Base-by-base conservation (phyloP, 1,284 basidiomycete genomes). In the Stygiomarasmius scandens region DNA sequence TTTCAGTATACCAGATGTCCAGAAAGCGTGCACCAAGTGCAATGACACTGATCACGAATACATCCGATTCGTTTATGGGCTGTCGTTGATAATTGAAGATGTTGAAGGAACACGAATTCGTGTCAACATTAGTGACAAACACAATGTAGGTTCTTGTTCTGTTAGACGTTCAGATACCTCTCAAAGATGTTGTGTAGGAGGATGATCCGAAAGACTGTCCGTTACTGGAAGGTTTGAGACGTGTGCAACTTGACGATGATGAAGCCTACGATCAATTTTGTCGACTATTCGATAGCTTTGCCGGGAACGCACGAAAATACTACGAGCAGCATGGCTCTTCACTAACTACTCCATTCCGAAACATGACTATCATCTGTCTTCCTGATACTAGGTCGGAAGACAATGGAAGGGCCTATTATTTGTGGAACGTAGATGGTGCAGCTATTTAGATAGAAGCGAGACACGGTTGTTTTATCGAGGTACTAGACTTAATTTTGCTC, bases 11-110 rank as follows among this genome's bases (percentile, higher is more conserved):
- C 74, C 78, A 0, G 63, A 66, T n/a, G 70, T 63, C 3, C 74
- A 72, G 29, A 71, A 71, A 61, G 74, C 74, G 22, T 89, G 87
- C 61, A 63, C 74, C 6, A 64, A 68, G 12, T 89, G 87, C 65
- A 71, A 75, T 50, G 82, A 86, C 68, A 73, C 74, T 51, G 77
- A 81, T 49, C 71, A 77, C 44, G 77, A 81, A 57, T 76, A 76
- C 61, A 76, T 79, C 50, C 71, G 71, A 45, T 78, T 78, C 55
- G 69, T 74, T 51, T 86, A 78, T 57, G 67, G 77, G 50, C 69
- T 87, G 51, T 80, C 75, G 56, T 61, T 88, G 47, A 67, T 71
- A 22, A 64, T 88, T 9, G 71, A 81, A 64, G 86, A 89, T 59
- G 76, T 77, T 41, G 66, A 71, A 11, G 78, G 75, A 6, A 61